Evolutionary conservation across 495 filamentous ascomycete genomes (phyloP), one percentile per base, ranked within the genome.

Genomic region (Letharia columbiana): DNA sequence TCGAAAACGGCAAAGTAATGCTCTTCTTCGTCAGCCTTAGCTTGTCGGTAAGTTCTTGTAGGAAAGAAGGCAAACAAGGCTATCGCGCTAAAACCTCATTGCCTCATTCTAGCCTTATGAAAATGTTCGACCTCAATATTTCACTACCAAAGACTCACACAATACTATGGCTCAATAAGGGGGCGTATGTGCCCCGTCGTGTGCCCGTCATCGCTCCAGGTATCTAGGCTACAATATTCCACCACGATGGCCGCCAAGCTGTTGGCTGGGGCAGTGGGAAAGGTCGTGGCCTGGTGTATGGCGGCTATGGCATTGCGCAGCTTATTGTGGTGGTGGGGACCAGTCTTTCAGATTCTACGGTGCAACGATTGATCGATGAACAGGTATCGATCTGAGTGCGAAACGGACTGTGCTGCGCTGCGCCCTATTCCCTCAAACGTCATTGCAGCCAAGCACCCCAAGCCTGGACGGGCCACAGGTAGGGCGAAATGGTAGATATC

Each of bases 51-150:
- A 50, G 35, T 49, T 66, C 4, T 35, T 20, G 31, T 9, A 23
- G 58, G 49, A 52, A 23, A 54, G 28, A 23, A 66, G 64, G 64
- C 64, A 66, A 61, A 61, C 44, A 61, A 66, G 64, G 64, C 64
- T 66, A 66, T 56, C 64, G 28, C 64, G 64, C 64, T 66, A 66
- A 65, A 9, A 33, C 10, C 35, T 57, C 54, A 57, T 57, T 57
- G 54, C 54, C 54, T 57, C 54, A 57, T 20, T 57, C 54, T 37
- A 57, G 54, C 54, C 54, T 57, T 37, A 20, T 37, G 7, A 23
- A 20, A 49, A n/a, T 40, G 23, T 39, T 58, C 42, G 56, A 57
- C 56, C 42, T 59, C 31, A 47, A 37, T 8, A 33, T 20, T 37
- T n/a, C 17, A 57, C 20, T 3, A 7, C 12, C 40, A 33, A 10